Evolutionary conservation across 2,329 filamentous ascomycete genomes (phyloP), one percentile per base, ranked within the genome.

Genomic region (Diaporthe batatas): DNA sequence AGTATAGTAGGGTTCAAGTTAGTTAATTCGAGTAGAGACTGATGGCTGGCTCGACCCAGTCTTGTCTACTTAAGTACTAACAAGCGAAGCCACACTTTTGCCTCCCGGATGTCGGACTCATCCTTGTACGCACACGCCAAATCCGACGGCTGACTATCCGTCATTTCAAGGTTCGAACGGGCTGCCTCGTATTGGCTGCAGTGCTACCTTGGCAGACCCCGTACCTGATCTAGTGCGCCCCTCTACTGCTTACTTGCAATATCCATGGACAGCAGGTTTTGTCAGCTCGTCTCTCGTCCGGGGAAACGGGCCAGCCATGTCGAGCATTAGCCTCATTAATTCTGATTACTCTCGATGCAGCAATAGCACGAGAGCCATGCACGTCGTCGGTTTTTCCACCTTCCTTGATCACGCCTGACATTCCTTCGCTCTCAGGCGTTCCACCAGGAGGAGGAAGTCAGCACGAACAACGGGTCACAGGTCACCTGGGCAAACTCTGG

Each of bases 151-250:
- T 70, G 68, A 51, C 68, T 42, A n/a, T n/a, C 36, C n/a, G 36
- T 8, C 21, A 21, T 23, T 12, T 18, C 29, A 29, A 29, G 29
- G 29, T 29, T 29, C 47, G 34, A 29, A 21, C 65, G 18, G 70
- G 49, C n/a, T 42, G 65, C 36, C 73, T 74, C 73, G 70, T 74
- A 74, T 72, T 59, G 44, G 23, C 59, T 72, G 70, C 53, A 34
- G 73, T 74, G 67, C 53, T 29, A 73, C 70, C 65, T 72, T 70
- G 65, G 58, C 72, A 55, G 51, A 16, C 23, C 44, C 57, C 58
- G 67, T 67, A 68, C 51, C 62, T 70, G 39, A 51, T 25, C 47
- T 62, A 65, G 51, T 42, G 44, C 16, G 6, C 25, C 47, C 53
- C 49, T 23, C 55, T 70, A 49, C 70, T 68, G 70, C 70, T 68